Percentiles rank a stretch among this genome's conserved stretches.
Evolutionary conservation across 2,329 filamentous ascomycete species (phyloP).

Genomic region (Sclerotinia subarctica): DNA sequence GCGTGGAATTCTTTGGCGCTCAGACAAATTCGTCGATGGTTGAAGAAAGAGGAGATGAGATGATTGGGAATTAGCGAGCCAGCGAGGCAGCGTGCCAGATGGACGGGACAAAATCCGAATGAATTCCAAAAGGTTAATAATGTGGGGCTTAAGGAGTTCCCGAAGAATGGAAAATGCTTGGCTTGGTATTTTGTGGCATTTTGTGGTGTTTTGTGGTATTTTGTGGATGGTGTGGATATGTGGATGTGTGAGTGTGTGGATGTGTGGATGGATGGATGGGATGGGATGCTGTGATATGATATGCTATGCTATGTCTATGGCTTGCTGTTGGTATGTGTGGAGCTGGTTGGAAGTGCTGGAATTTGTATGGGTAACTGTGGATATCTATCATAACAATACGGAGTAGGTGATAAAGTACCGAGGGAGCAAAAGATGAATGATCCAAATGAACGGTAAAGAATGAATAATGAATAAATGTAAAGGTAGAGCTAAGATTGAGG

Average conservation of each 20-base stretch:
- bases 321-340: not conserved
- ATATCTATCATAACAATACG: too few relatives aligned
- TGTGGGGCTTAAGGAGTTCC: slow-evolving; percentile 13
- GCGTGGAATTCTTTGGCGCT: not conserved
- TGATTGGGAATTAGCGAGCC: slow-evolving; percentile 20
- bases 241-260: too few relatives aligned
- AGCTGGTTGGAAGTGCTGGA: not conserved
- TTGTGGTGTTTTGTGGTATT: too few relatives aligned
- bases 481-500: not conserved
- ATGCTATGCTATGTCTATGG: not conserved
- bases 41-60: slow-evolving; percentile 2
- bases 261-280: too few relatives aligned
- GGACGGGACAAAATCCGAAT: slow-evolving; percentile 12
- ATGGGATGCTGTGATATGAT: not conserved
- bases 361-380: slow-evolving; percentile 8
- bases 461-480: not conserved
- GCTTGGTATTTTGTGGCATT: not conserved
- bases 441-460: not conserved
- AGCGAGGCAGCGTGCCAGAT: slow-evolving; percentile 18
- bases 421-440: not conserved
- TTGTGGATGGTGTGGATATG: too few relatives aligned
- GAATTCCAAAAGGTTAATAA: not conserved
- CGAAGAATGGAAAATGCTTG: not conserved
- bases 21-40: not conserved
- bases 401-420: not conserved